These are phyloP conservation scores for Dioszegia crocea DNA, from an alignment of 768 basidiomycete genomes.

Conservation along the genomic window DNA sequence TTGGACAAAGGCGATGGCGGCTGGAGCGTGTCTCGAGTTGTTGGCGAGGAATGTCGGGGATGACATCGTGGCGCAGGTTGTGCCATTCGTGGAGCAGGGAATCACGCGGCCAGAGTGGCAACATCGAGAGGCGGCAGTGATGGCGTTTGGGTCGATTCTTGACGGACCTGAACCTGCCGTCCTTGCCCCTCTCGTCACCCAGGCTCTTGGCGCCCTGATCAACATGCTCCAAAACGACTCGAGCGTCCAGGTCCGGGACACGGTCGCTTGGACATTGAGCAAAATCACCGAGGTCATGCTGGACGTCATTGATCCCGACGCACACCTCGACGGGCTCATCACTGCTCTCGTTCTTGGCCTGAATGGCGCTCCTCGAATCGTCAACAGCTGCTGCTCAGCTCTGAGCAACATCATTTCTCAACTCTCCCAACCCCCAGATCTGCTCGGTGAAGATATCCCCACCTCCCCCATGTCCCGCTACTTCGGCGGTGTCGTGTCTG, in stretches of 20 bases:
- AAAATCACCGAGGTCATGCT: constrained; percentile 88
- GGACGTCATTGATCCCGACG: constrained; percentile 77
- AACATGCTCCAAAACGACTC: constrained; percentile 83
- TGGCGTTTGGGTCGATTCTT: constrained; percentile 96
- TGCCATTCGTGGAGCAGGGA: constrained; percentile 96
- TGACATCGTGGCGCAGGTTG: constrained; percentile 81
- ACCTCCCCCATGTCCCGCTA: constrained; percentile 76
- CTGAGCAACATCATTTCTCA: constrained; percentile 94
- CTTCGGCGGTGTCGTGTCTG: constrained; percentile 78
- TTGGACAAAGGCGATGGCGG: constrained; percentile 98
- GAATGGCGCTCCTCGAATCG: constrained; percentile 74
- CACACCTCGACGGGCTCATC: constrained; percentile 77
- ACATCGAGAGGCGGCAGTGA: constrained; percentile 90
- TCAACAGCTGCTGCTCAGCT: constrained; percentile 92
- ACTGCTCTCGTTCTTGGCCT: constrained; percentile 77
- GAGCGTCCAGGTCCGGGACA: constrained; percentile 85
- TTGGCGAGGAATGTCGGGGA: constrained; percentile 89
- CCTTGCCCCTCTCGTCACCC: constrained; percentile 83
- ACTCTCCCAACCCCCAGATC: constrained; percentile 64
- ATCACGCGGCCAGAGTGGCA: constrained; percentile 93
- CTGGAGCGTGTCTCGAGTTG: constrained; percentile 80
- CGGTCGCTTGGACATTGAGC: constrained; percentile 95
- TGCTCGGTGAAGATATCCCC: constrained; percentile 58
- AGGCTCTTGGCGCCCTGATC: constrained; percentile 88
- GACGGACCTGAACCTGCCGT: constrained; percentile 89